These are phyloP conservation scores for Hanseniaspora jakobsenii DNA, from an alignment of 805 yeast species.

Conservation along the genomic window DNA sequence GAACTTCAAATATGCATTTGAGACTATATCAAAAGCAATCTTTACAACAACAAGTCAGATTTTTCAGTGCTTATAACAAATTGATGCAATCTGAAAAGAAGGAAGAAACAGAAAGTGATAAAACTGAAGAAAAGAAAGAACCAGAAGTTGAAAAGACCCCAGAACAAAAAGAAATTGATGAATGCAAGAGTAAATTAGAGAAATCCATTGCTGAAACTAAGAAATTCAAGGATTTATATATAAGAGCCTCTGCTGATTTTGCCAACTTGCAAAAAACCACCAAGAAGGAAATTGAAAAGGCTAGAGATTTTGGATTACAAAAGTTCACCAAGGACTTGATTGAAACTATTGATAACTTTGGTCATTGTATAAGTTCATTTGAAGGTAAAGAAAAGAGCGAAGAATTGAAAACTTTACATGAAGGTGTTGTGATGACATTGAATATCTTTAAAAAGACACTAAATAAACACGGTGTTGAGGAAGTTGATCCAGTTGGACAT, in stretches of 20 bases:
- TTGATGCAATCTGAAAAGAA: slow-evolving; percentile 23
- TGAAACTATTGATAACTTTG: slow-evolving; percentile 83
- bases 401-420: slow-evolving; percentile 64
- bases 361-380: slow-evolving; percentile 69
- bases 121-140: slow-evolving; percentile 17
- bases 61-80: slow-evolving; percentile 19
- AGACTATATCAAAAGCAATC: slow-evolving; percentile 7
- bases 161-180: slow-evolving; percentile 26
- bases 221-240: slow-evolving; percentile 68
- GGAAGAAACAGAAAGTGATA: slow-evolving; percentile 12
- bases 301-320: slow-evolving; percentile 81
- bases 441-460: slow-evolving; percentile 76
- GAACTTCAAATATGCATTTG: neutral
- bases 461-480: slow-evolving; percentile 62
- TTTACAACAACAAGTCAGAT: slow-evolving; percentile 8
- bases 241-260: slow-evolving; percentile 83
- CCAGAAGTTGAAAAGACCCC: slow-evolving; percentile 19
- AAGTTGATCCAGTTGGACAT: slow-evolving; percentile 75
- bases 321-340: slow-evolving; percentile 82
- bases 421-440: slow-evolving; percentile 86
- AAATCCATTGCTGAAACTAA: slow-evolving; percentile 63
- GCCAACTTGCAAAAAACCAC: slow-evolving; percentile 85
- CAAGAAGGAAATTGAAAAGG: slow-evolving; percentile 72
- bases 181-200: slow-evolving; percentile 40
- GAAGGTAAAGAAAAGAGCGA: slow-evolving; percentile 46